Conservation (phyloP, 2,329 filamentous ascomycete genomes). For the Helotiales sp. region DNA sequence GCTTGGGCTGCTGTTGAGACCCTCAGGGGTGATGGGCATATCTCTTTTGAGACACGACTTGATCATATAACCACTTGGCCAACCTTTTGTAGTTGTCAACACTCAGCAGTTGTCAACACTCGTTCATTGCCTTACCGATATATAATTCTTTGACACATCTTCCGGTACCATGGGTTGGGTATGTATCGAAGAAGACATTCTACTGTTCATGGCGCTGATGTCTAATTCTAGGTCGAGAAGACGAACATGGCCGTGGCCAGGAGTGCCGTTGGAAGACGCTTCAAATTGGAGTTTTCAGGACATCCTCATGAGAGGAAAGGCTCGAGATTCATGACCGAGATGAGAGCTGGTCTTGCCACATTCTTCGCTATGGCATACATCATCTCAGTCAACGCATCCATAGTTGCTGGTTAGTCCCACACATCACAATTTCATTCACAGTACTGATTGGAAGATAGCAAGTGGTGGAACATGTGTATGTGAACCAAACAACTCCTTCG, state of each 20-base stretch:
- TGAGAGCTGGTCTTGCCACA: constrained; percentile 81
- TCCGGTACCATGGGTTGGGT: constrained; percentile 41
- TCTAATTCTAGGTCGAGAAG: constrained; percentile 35
- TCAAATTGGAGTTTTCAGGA: constrained; percentile 80
- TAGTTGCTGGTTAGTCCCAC: constrained; percentile 44
- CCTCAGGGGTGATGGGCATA: constrained; percentile 16
- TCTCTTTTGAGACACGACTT: constrained; percentile 16
- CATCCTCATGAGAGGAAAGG: constrained; percentile 63
- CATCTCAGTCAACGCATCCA: constrained; percentile 65
- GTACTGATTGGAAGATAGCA: constrained; percentile 24
- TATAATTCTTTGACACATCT: constrained; percentile 25
- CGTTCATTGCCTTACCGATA: constrained; percentile 15
- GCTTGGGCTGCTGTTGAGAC: constrained; percentile 6
- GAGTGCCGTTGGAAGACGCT: constrained; percentile 72
- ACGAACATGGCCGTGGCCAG: constrained; percentile 58
- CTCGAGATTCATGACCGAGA: constrained; percentile 80
- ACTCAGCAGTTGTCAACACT: not conserved
- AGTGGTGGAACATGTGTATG: constrained; percentile 38
- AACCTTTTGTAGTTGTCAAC: not conserved
- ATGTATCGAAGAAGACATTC: constrained; percentile 12
- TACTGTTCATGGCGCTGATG: constrained; percentile 17
- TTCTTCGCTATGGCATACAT: constrained; percentile 74
- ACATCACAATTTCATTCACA: constrained; percentile 45
- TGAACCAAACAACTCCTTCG: constrained; percentile 17
- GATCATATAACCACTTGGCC: constrained; percentile 22